These are phyloP conservation scores for Penicillium hordei DNA, from an alignment of 2,329 filamentous ascomycete species.

Conservation along the genomic window DNA sequence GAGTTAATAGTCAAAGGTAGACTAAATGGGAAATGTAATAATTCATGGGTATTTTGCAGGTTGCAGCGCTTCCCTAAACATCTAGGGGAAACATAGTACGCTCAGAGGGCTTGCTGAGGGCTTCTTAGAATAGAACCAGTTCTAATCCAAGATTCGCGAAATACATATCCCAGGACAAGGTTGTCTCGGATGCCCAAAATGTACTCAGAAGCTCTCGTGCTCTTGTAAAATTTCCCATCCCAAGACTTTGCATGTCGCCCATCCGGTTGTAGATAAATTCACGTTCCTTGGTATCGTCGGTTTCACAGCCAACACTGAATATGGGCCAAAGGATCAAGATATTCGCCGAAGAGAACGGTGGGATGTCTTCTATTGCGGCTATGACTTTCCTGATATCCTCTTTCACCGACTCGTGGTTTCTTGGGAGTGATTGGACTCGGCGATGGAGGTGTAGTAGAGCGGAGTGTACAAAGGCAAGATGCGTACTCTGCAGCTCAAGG, in stretches of 20 bases:
- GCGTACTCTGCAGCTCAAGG: conserved; percentile 22
- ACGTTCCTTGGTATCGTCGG: conserved; percentile 17
- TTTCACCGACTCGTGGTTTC: conserved; percentile 20
- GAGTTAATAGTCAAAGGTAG: no score
- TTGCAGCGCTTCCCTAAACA: no score
- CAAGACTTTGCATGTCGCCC: conserved; percentile 29
- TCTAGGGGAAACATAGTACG: no score
- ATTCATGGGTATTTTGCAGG: no score
- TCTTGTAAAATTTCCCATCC: conserved; percentile 33
- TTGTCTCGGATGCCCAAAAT: conserved; percentile 25
- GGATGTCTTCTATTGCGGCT: conserved; percentile 19
- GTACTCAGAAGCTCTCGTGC: conserved; percentile 18
- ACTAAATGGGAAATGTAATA: no score
- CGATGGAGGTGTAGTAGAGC: conserved; percentile 32
- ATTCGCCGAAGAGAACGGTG: conserved; percentile 26
- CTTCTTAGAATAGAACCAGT: conserved; percentile 27
- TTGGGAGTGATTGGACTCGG: conserved; percentile 24
- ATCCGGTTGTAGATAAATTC: conserved; percentile 25
- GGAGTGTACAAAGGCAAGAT: conserved; percentile 30
- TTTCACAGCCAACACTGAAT: conserved; percentile 36
- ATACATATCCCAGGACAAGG: conserved; percentile 24
- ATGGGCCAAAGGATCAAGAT: conserved; percentile 34
- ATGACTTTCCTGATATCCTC: conserved; percentile 22
- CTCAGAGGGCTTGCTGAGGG: neutral
- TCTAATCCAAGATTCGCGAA: conserved; percentile 23